A percentile compares a stretch with the other conserved stretches of the same genome.
phyloP scores from a whole-genome alignment of 2,329 filamentous ascomycete species.

The Coniochaeta sp. region DNA sequence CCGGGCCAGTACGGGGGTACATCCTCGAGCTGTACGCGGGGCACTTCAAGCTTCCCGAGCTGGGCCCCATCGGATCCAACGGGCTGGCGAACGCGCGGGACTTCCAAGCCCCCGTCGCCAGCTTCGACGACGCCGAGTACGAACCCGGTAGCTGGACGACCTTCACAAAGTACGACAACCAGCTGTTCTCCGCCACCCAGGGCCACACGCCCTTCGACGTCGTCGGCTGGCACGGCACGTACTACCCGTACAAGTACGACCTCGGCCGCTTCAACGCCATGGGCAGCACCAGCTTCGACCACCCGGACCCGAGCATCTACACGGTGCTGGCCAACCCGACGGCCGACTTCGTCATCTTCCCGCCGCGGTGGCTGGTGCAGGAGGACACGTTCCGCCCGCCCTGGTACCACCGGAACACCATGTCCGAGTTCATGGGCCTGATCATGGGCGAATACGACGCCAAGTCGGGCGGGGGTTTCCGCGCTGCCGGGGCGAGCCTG shows the following conservation, averaged over 20 bases:
- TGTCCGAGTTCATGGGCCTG: slow-evolving; percentile 50
- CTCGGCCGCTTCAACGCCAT: slow-evolving; percentile 50
- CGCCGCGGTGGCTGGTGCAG: slow-evolving; percentile 57
- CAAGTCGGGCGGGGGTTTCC: slow-evolving; percentile 53
- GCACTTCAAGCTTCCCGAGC: slow-evolving; percentile 50
- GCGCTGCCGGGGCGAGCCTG: slow-evolving; percentile 51
- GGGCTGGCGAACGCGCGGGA: slow-evolving; percentile 52
- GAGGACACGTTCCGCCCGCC: slow-evolving; percentile 57
- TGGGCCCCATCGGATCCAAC: slow-evolving; percentile 53
- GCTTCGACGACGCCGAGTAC: slow-evolving; percentile 46
- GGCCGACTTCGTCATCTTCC: slow-evolving; percentile 61
- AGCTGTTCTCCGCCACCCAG: slow-evolving; percentile 54
- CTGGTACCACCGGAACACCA: slow-evolving; percentile 58
- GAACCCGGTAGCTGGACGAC: slow-evolving; percentile 53
- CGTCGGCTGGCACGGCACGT: slow-evolving; percentile 66
- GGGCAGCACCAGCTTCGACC: slow-evolving; percentile 53
- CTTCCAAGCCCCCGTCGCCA: slow-evolving; percentile 53
- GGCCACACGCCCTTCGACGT: slow-evolving; percentile 64
- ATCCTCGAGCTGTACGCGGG: slow-evolving; percentile 53
- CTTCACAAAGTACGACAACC: slow-evolving; percentile 54
- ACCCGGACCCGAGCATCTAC: slow-evolving; percentile 61
- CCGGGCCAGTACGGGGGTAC: slow-evolving; percentile 52
- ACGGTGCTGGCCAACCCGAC: slow-evolving; percentile 57
- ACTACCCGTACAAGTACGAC: slow-evolving; percentile 53
- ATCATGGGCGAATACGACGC: slow-evolving; percentile 52